Evolutionary conservation across 352 stramenopile genomes (phyloP).

Genomic region (Globisporangium mamillatum): DNA sequence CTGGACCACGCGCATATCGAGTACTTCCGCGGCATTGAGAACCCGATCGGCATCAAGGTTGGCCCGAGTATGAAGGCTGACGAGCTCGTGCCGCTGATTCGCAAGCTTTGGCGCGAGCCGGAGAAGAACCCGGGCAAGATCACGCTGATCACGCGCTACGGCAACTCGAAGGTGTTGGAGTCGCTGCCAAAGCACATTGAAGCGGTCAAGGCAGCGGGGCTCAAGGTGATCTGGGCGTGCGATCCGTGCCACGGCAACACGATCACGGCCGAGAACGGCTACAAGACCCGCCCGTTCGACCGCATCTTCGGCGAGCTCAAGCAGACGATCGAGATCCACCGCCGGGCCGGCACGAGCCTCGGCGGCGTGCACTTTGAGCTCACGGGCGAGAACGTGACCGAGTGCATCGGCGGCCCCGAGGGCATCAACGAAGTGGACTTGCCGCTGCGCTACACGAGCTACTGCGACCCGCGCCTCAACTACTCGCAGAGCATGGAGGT

Average conservation of each 20-base stretch:
- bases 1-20: conserved; percentile 97
- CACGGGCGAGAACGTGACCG: conserved; percentile 98
- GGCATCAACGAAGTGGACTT: conserved; percentile 93
- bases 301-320: conserved; percentile 95
- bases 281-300: conserved; percentile 98
- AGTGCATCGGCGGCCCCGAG: conserved; percentile 97
- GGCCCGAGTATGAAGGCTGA: conserved; percentile 94
- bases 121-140: conserved; percentile 93
- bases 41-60: conserved; percentile 98
- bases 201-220: conserved; percentile 92
- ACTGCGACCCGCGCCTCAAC: conserved; percentile 98
- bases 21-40: conserved; percentile 97
- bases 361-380: conserved; percentile 97
- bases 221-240: conserved; percentile 96
- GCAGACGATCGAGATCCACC: conserved; percentile 98
- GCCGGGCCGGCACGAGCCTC: conserved; percentile 90
- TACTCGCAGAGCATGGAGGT: conserved; percentile 98
- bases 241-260: conserved; percentile 98
- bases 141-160: conserved; percentile 98
- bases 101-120: conserved; percentile 93
- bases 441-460: conserved; percentile 93
- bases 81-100: conserved; percentile 94
- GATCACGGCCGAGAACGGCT: conserved; percentile 94
- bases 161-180: conserved; percentile 90
- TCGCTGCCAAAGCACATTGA: conserved; percentile 95